These are phyloP conservation scores for Aspergillus sp. DNA, from an alignment of 2,329 filamentous ascomycete genomes.

Conservation along the genomic window DNA sequence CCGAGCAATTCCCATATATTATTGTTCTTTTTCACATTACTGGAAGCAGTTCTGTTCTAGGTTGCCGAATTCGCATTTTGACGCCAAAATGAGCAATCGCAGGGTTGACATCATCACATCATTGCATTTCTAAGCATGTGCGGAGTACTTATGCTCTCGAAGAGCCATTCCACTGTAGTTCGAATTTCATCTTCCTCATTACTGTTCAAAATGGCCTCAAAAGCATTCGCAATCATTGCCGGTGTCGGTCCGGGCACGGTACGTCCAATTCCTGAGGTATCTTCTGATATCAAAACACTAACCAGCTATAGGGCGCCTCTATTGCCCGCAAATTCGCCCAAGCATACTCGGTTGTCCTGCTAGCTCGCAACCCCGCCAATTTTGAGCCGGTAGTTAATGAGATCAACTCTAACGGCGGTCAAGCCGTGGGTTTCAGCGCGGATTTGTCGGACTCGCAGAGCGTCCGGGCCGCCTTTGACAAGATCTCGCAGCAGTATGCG, in stretches of 20 bases:
- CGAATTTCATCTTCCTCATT: background rate
- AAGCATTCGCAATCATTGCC: constrained; percentile 41
- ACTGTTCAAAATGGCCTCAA: constrained; percentile 24
- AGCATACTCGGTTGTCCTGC: constrained; percentile 52
- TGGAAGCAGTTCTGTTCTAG: background rate
- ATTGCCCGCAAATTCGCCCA: constrained; percentile 55
- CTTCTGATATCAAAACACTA: constrained; percentile 4
- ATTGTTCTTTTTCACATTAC: too few species aligned
- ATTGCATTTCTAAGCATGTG: background rate
- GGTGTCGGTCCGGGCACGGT: constrained; percentile 43
- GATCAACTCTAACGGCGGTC: constrained; percentile 53
- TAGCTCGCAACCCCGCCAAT: constrained; percentile 53
- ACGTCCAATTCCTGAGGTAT: constrained; percentile 6
- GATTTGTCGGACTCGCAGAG: constrained; percentile 50
- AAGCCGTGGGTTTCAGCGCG: constrained; percentile 55
- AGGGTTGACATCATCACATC: background rate
- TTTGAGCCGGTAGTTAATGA: constrained; percentile 51
- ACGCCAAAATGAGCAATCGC: too few species aligned
- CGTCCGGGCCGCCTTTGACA: constrained; percentile 47
- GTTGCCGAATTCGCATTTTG: background rate
- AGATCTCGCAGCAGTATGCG: constrained; percentile 49
- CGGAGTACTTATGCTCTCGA: background rate
- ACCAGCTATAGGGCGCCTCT: constrained; percentile 51
- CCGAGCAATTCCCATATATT: too few species aligned
- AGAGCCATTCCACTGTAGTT: background rate